These are phyloP conservation scores for Yamadazyma takamatsuzukensis DNA, from an alignment of 805 yeast species.

Conservation along the genomic window DNA sequence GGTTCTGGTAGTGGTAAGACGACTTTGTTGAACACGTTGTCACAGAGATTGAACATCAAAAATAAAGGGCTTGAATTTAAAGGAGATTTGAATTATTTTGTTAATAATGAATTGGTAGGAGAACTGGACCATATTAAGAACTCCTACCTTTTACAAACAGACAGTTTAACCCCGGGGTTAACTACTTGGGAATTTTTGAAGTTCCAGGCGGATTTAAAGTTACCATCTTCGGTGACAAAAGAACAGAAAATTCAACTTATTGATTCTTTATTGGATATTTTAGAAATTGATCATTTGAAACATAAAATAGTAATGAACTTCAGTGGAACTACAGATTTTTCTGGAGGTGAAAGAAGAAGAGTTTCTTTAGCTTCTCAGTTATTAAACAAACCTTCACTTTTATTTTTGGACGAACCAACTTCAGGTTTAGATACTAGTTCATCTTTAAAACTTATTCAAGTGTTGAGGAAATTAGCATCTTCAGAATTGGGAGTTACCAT, in stretches of 20 bases:
- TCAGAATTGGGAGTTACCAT: conserved; percentile 63
- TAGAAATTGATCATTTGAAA: conserved; percentile 64
- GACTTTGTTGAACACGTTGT: conserved; percentile 64
- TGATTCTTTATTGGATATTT: conserved; percentile 54
- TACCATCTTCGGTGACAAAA: conserved; percentile 45
- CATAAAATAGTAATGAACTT: conserved; percentile 51
- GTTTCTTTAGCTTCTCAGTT: conserved; percentile 76
- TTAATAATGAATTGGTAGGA: conserved; percentile 5
- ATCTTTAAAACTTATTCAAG: conserved; percentile 59
- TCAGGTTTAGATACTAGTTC: conserved; percentile 82
- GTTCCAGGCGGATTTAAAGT: conserved; percentile 68
- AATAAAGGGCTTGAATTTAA: conserved; percentile 37
- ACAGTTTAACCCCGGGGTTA: conserved; percentile 64
- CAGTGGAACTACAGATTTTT: conserved; percentile 44
- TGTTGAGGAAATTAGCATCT: conserved; percentile 48
- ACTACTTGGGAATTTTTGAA: conserved; percentile 68
- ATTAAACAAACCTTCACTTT: conserved; percentile 67
- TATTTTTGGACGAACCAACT: conserved; percentile 85
- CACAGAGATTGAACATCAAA: conserved; percentile 45
- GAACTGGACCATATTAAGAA: conserved; percentile 19
- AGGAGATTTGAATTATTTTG: conserved; percentile 39
- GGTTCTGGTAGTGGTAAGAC: conserved; percentile 90
- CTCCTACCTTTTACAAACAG: conserved; percentile 77
- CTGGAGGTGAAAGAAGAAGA: conserved; percentile 84
- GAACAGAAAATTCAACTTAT: conserved; percentile 49